Evolutionary conservation across 2,329 filamentous ascomycete genomes (phyloP), one percentile per base, ranked within the genome.

Genomic region (Paraphoma sp.): DNA sequence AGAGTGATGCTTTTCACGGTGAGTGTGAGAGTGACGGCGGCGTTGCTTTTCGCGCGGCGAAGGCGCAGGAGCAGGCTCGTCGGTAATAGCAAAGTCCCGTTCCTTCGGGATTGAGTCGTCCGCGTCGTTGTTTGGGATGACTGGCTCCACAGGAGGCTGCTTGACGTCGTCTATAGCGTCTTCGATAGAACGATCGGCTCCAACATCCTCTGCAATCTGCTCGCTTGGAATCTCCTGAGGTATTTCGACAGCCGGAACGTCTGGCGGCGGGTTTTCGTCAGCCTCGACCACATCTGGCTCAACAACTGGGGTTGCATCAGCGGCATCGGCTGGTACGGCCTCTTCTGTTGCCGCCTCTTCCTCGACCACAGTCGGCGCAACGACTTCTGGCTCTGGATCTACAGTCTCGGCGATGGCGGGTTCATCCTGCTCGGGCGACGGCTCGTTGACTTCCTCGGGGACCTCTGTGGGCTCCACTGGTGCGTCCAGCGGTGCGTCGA

Each of bases 21-120:
- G 59, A 4, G 70, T 59, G 31, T 74, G 64, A 6, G 73, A 75
- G 48, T 72, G 65, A 16, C 72, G 64, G 12, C 73, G 65, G 4
- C 67, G 61, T 23, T 63, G 63, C 50, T 69, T 74, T 28, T 72
- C 71, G 50, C 56, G 63, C 17, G 59, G 52, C 16, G 63, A 63
- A 44, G 65, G 55, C 29, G 66, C 68, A 7, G 58, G 44, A 29
- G 62, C 47, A 42, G 64, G 55, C 17, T 67, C 71, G 7, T 70
- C 68, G 2, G 63, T 57, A 3, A 72, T 36, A 14, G 71, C 72
- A 38, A 67, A 64, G 46, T 74, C 73, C 23, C 72, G 67, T 17
- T 68, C 58, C 38, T 36, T 63, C 10, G 54, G 48, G 12, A 47
- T 31, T 23, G 50, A 49, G 17, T 58, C 62, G 9, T 59, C 52